Conservation (phyloP, 2,329 filamentous ascomycete species). For the Colletotrichum sp. region DNA sequence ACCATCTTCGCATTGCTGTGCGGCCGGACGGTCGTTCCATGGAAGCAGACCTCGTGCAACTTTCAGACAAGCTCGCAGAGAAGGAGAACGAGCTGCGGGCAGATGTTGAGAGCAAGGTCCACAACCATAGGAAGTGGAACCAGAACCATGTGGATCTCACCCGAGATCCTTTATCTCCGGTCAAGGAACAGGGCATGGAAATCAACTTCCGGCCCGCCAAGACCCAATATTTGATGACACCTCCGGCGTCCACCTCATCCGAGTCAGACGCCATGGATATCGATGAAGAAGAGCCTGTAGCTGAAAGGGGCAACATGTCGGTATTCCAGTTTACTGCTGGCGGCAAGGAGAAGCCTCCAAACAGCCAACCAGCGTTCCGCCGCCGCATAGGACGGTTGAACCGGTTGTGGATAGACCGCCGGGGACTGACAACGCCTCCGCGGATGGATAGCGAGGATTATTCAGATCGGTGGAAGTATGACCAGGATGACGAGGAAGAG, state of each 20-base stretch:
- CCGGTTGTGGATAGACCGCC: slow-evolving; percentile 86
- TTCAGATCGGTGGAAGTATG: slow-evolving; percentile 82
- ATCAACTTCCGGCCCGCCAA: slow-evolving; percentile 73
- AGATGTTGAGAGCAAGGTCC: slow-evolving; percentile 85
- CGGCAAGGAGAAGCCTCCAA: slow-evolving; percentile 41
- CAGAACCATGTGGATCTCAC: slow-evolving; percentile 88
- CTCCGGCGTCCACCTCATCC: slow-evolving; percentile 60
- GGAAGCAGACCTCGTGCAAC: slow-evolving; percentile 78
- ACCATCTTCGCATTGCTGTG: slow-evolving; percentile 71
- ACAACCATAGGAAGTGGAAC: slow-evolving; percentile 92
- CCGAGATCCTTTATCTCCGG: slow-evolving; percentile 80
- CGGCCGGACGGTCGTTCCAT: slow-evolving; percentile 72
- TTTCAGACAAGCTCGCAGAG: slow-evolving; percentile 79
- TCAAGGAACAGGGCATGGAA: slow-evolving; percentile 66
- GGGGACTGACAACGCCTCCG: slow-evolving; percentile 63
- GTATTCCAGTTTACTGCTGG: slow-evolving; percentile 53
- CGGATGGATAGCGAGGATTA: slow-evolving; percentile 48
- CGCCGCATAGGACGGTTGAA: slow-evolving; percentile 84
- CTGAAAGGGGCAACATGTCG: slow-evolving; percentile 33
- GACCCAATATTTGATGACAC: slow-evolving; percentile 72
- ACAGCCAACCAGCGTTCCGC: slow-evolving; percentile 70
- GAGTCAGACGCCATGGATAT: slow-evolving; percentile 57
- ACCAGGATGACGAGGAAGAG: slow-evolving; percentile 84
- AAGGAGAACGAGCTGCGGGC: slow-evolving; percentile 80
- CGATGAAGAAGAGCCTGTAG: slow-evolving; percentile 38